Base-by-base conservation (phyloP, 345 rosid genomes). In the Geranium rotundifolium region DNA sequence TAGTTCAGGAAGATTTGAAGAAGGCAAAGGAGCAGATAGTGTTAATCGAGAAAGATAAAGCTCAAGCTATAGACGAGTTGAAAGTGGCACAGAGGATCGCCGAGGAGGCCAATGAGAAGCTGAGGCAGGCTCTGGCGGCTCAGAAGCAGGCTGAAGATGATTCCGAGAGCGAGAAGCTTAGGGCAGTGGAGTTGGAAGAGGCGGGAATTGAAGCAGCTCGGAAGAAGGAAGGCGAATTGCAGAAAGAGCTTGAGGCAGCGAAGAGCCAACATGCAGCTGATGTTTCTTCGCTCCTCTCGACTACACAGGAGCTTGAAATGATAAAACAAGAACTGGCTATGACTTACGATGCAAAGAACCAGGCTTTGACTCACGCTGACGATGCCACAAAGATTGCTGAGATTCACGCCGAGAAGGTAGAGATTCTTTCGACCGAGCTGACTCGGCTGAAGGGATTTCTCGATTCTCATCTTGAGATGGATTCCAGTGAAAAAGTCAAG, bases 381-480 rank as follows among this genome's bases (percentile, higher is more conserved):
- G 92, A 90, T 63, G 95, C 95, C 16, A 83, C 95, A 37, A 93
- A 85, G 82, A 83, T 83, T 7, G 97, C 90, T 23, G 96, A 85
- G 69, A 74, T 82, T 65, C 96, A 88, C 69, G 89, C 72, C 0
- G 92, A 86, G 62, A 88, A 90, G 75, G 91, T 73, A 68, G 96
- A 90, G 60, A 66, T 80, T 71, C 91, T 93, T 64, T 83, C 97
- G 0, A 77, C 83, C 16, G 97, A 93, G 64, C 60, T 90, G 73
- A 59, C 78, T 12, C 78, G 77, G 62, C 72, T 93, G 73, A 90
- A 83, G 76, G 81, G 77, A 15, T 62, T 82, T 77, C 91, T 89
- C 69, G 96, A 93, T 75, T 82, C 91, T 5, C 88, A 85, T 63
- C 79, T 62, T 68, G 85, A 85, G 63, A 72, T 67, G 29, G 87